Conservation (phyloP, 2,329 filamentous ascomycete genomes). For the Clonostachys byssicola region DNA sequence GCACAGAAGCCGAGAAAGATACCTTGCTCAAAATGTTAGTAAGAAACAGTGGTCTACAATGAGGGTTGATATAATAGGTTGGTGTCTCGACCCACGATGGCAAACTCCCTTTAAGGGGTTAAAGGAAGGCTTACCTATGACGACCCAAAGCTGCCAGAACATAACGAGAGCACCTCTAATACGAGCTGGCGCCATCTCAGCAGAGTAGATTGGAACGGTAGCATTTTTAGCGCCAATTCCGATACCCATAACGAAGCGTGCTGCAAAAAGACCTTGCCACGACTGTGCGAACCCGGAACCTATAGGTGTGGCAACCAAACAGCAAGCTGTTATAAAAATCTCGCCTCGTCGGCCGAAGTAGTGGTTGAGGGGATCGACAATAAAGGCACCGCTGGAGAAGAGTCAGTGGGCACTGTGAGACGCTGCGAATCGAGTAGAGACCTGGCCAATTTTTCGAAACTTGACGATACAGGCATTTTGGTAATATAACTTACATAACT, state of each 20-base stretch:
- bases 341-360: constrained; percentile 63
- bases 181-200: constrained; percentile 62
- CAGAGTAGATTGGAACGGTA: constrained; percentile 67
- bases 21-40: constrained; percentile 27
- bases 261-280: constrained; percentile 63
- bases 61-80: not conserved
- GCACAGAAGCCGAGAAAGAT: constrained; percentile 42
- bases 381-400: constrained; percentile 14
- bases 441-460: not conserved
- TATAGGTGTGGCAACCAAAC: constrained; percentile 44
- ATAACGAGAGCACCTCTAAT: constrained; percentile 74
- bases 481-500: constrained; percentile 51
- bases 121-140: constrained; percentile 4
- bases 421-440: too few species aligned
- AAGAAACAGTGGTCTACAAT: not conserved
- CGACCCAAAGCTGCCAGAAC: constrained; percentile 56
- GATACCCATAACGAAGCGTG: constrained; percentile 63
- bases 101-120: too few species aligned
- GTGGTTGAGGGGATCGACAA: constrained; percentile 55
- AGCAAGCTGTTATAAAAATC: constrained; percentile 57
- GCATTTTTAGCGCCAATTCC: constrained; percentile 63
- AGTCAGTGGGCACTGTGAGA: not conserved
- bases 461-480: not conserved
- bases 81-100: too few species aligned
- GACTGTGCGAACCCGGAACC: constrained; percentile 56